Evolutionary conservation across 1,284 basidiomycete genomes (phyloP), one percentile per base, ranked within the genome.

Genomic region (Stereum hirsutum): DNA sequence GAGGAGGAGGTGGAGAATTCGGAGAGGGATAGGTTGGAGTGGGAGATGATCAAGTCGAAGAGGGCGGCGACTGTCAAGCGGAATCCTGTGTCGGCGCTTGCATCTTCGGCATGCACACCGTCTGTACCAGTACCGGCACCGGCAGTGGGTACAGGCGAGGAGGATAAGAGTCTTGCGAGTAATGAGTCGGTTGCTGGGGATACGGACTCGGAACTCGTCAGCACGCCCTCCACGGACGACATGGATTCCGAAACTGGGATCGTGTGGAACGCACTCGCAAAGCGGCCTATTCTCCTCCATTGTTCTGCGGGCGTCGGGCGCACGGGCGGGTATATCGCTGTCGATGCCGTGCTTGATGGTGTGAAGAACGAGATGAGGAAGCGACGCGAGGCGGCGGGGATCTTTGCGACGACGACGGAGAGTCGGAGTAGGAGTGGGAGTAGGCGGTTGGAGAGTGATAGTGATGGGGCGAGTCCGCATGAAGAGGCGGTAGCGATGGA

Each of bases 241-340:
- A 41, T 72, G 34, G 78, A 83, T 45, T 53, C 62, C 11, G 59
- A 62, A 43, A 73, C 67, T 0, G 79, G 78, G 1, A 62, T 81
- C 41, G 66, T 72, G 20, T 57, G 63, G 39, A 68, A 70, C 49
- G 72, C 71, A 5, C 51, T 69, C 38, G 70, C 68, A 10, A 63
- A 61, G 47, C 53, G 59, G 14, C 82, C 83, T 0, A 71, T 88
- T 11, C 56, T 89, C 31, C 58, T 89, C 46, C 82, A 89, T 64
- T 93, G 90, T 57, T 92, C 89, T 15, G 92, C 92, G 0, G 92
- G 92, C 12, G 89, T 95, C 4, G 92, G 92, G 0, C 74, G 92
- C 30, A 96, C 93, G 0, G 92, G 92, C 20, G 89, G 88, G 31
- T 96, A 89, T 60, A 92, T 96, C 56, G 79, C 88, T 10, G 77